Evolutionary conservation across 2,329 filamentous ascomycete genomes (phyloP).

Genomic region (Colletotrichum tropicicola): DNA sequence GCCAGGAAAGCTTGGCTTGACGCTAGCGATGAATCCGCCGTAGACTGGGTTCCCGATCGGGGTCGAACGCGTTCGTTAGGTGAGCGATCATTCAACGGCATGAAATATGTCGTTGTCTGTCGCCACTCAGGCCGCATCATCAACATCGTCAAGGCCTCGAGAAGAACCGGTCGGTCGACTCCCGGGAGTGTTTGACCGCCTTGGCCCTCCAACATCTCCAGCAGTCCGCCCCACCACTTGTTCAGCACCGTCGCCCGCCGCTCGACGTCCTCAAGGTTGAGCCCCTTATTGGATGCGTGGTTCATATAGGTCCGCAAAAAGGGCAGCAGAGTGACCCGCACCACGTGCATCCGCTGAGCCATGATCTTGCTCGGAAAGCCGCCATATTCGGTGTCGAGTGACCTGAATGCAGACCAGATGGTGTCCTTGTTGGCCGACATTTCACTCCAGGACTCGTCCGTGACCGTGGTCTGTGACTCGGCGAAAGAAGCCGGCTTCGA

Average conservation of each 20-base stretch:
- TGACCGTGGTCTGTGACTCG: slow-evolving; percentile 47
- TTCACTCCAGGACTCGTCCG: slow-evolving; percentile 56
- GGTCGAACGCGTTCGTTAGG: slow-evolving; percentile 54
- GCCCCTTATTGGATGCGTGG: slow-evolving; percentile 69
- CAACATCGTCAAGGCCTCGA: slow-evolving; percentile 81
- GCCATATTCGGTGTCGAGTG: slow-evolving; percentile 57
- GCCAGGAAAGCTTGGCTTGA: slow-evolving; percentile 69
- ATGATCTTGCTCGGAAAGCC: slow-evolving; percentile 77
- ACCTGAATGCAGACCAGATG: slow-evolving; percentile 64
- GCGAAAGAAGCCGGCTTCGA: slow-evolving; percentile 47
- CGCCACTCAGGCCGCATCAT: slow-evolving; percentile 94
- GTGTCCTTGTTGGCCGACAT: slow-evolving; percentile 58
- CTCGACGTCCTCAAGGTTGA: slow-evolving; percentile 85
- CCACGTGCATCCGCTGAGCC: slow-evolving; percentile 77
- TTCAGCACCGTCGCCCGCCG: slow-evolving; percentile 81
- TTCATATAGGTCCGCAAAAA: slow-evolving; percentile 77
- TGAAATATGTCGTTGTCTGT: slow-evolving; percentile 73
- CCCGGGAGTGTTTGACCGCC: slow-evolving; percentile 77
- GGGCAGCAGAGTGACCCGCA: slow-evolving; percentile 77
- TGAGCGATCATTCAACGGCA: slow-evolving; percentile 66
- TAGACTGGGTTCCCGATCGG: slow-evolving; percentile 57
- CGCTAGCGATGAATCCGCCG: slow-evolving; percentile 69
- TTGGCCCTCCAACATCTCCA: slow-evolving; percentile 83
- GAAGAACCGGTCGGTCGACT: slow-evolving; percentile 81
- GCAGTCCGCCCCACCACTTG: slow-evolving; percentile 87